Conservation (phyloP, 2,329 filamentous ascomycete species). For the Fusarium sp. region DNA sequence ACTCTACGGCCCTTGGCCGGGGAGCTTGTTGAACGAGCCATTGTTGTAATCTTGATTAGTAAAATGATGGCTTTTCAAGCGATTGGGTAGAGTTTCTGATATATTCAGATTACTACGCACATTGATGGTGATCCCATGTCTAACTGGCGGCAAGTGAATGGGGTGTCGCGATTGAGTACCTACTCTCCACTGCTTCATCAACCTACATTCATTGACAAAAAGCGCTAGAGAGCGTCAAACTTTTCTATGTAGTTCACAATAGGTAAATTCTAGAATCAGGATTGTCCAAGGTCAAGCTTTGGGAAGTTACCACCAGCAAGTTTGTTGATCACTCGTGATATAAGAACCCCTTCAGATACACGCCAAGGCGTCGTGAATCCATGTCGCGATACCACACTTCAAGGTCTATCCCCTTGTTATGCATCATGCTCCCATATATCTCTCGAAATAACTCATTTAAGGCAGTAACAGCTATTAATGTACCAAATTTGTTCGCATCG, state of each 20-base stretch:
- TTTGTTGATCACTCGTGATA: not conserved
- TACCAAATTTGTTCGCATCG: not conserved
- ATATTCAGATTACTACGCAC: not conserved
- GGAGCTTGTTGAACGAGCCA: not conserved
- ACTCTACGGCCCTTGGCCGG: not conserved
- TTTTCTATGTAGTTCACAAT: not conserved
- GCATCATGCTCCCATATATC: no score
- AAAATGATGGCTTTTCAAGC: not conserved
- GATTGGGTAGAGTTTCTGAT: not conserved
- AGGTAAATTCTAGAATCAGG: not conserved
- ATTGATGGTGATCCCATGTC: not conserved
- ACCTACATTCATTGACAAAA: not conserved
- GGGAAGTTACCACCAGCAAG: not conserved
- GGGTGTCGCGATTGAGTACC: no score
- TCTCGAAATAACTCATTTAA: not conserved
- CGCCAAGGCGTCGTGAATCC: not conserved
- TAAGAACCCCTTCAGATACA: not conserved
- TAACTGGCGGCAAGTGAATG: not conserved
- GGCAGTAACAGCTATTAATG: no score
- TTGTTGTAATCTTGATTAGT: not conserved
- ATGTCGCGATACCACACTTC: not conserved
- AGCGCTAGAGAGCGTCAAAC: not conserved
- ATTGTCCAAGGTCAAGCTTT: not conserved
- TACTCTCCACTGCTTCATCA: not conserved
- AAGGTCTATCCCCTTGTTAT: not conserved